Conservation (phyloP, 1,284 basidiomycete genomes). For the Pseudozyma hubeiensis region DNA sequence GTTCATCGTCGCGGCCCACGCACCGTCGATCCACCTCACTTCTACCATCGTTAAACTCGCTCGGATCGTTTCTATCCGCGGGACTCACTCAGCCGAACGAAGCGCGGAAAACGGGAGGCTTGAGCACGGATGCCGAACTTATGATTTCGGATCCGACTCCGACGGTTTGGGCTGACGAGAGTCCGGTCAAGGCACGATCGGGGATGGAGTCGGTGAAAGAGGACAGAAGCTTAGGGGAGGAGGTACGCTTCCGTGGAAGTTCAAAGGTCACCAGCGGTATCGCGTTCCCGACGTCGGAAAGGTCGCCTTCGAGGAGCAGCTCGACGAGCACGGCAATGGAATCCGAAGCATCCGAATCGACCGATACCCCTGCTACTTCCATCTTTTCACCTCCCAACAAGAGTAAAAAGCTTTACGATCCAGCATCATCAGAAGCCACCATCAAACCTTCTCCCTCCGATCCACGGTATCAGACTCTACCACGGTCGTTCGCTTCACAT, state of each 20-base stretch:
- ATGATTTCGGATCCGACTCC: slow-evolving; percentile 35
- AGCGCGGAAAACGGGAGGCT: background rate
- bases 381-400: slow-evolving; percentile 13
- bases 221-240: slow-evolving; percentile 12
- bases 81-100: background rate
- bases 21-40: slow-evolving; percentile 38
- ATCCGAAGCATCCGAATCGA: slow-evolving; percentile 7
- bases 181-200: slow-evolving; percentile 2
- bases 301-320: slow-evolving; percentile 13
- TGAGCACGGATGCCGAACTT: slow-evolving; percentile 43
- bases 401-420: background rate
- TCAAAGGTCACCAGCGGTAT: slow-evolving; percentile 2
- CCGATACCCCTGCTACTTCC: slow-evolving; percentile 29
- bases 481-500: slow-evolving; percentile 16
- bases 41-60: slow-evolving; percentile 33
- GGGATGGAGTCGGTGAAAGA: background rate
- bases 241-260: slow-evolving; percentile 22
- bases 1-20: too few species aligned
- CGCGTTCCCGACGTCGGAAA: slow-evolving; percentile 17
- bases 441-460: slow-evolving; percentile 7
- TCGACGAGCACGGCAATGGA: slow-evolving; percentile 19
- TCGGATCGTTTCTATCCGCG: slow-evolving; percentile 32
- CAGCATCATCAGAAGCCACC: slow-evolving; percentile 21
- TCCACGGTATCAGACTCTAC: slow-evolving; percentile 13
- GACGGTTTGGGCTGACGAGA: slow-evolving; percentile 42